Conservation (phyloP, 805 yeast species). For the Suhomyces canberraensis region DNA sequence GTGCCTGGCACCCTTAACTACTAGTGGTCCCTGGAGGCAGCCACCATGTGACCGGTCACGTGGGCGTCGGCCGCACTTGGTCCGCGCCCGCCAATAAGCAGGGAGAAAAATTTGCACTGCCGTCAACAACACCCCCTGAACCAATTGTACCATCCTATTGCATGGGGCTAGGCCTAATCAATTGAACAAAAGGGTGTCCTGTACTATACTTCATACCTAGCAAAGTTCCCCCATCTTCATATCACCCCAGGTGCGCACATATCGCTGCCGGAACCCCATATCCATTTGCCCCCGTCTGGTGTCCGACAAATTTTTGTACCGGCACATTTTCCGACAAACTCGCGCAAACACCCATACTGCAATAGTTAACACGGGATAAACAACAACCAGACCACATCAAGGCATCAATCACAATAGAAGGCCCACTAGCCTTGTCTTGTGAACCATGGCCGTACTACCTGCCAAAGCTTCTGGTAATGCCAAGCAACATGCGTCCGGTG, state of each 20-base stretch:
- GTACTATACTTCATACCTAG: neutral
- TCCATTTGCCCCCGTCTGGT: slow-evolving; percentile 5
- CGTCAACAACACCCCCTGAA: slow-evolving; percentile 6
- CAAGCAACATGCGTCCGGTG: slow-evolving; percentile 38
- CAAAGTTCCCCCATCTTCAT: slow-evolving; percentile 2
- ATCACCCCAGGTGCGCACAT: slow-evolving; percentile 6
- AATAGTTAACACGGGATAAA: slow-evolving; percentile 13
- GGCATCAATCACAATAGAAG: slow-evolving; percentile 3
- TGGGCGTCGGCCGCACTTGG: neutral
- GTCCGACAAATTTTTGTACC: slow-evolving; percentile 18
- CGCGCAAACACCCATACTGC: slow-evolving; percentile 24
- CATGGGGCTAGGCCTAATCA: slow-evolving; percentile 11
- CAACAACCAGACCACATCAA: slow-evolving; percentile 1
- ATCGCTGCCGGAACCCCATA: neutral
- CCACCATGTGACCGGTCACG: too few relatives aligned
- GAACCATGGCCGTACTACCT: slow-evolving; percentile 39
- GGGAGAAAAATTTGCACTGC: slow-evolving; percentile 7
- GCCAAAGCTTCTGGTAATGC: slow-evolving; percentile 32
- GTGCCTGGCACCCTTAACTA: too few relatives aligned
- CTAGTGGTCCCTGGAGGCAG: too few relatives aligned
- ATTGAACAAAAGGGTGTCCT: slow-evolving; percentile 10
- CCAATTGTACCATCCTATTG: slow-evolving; percentile 1
- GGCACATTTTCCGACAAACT: slow-evolving; percentile 3
- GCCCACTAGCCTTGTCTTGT: slow-evolving; percentile 4
- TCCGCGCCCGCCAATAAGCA: slow-evolving; percentile 3